Base-by-base conservation (phyloP, 768 basidiomycete genomes). In the Rhodotorula graminis region DNA sequence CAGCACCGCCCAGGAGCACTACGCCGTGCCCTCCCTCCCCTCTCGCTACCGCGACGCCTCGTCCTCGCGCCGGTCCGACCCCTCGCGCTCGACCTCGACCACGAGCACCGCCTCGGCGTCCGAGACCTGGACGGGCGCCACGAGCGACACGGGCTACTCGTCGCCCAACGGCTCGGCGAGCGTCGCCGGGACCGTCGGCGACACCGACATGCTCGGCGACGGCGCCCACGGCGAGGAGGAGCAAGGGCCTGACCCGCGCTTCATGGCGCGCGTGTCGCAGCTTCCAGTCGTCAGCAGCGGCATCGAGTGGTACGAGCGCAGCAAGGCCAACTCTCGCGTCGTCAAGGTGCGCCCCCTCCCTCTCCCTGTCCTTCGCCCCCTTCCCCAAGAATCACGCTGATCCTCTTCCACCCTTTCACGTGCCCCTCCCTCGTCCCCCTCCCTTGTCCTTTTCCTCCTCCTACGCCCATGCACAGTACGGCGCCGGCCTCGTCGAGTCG, bases 261-360 rank as follows among this genome's bases (percentile, higher is more conserved):
- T 76, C 56, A 76, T 76, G 56, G 68, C 65, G 53, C 42, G 74
- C 27, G 74, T 76, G 2, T 67, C 71, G 12, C 71, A 72, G 59
- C 37, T 76, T 16, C 74, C 74, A 1, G 44, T 70, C 55, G 71
- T 76, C 16, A 64, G 61, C 33, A 71, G 74, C 1, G 71, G 71
- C 9, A 16, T 76, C 21, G 74, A 76, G 25, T 72, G 71, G 71
- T 76, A 76, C 60, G 91, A 92, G 79, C 87, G 90, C 29, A 88
- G 88, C 57, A 93, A 93, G 81, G 90, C 89, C 14, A 87, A 86
- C 74, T 92, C 90, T 18, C 83, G 90, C 49, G 90, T 93, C 58
- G 90, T 93, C 74, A 92, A 93, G 84, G 91, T 91, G 71, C 64
- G 84, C 79, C 18, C 10, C 9, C 64, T 40, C 25, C 46, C 25